These are phyloP conservation scores for Biscogniauxia mediterranea DNA, from an alignment of 2,329 filamentous ascomycete species.

Conservation along the genomic window DNA sequence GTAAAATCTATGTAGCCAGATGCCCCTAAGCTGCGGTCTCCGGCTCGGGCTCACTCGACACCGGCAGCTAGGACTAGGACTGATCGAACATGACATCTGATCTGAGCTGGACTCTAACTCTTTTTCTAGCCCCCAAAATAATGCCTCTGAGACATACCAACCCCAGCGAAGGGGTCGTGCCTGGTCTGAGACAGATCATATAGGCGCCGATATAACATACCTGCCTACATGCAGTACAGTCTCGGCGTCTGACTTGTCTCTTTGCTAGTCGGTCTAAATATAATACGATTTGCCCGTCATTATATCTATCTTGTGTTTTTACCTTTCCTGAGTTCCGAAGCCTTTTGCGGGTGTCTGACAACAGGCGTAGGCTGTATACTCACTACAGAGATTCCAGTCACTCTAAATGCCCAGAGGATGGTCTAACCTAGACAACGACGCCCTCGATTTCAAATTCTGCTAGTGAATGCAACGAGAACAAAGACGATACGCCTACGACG, in stretches of 20 bases:
- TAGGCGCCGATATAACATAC: not conserved
- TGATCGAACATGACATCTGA: not conserved
- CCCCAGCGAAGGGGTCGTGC: not conserved
- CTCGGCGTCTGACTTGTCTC: not conserved
- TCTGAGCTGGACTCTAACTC: not conserved
- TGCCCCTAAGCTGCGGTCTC: not conserved
- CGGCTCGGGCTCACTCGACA: not conserved
- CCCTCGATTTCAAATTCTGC: not conserved
- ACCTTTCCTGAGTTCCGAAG: not conserved
- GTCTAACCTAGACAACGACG: not conserved
- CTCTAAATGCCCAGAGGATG: not conserved
- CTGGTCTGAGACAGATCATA: not conserved
- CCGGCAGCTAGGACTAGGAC: not conserved
- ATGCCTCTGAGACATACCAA: not conserved
- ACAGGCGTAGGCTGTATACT: not conserved
- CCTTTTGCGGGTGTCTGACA: not conserved
- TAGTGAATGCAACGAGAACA: not conserved
- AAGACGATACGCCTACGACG: slow-evolving; percentile 7
- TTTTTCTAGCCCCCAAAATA: not conserved
- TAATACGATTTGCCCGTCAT: not conserved
- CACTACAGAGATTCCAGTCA: not conserved
- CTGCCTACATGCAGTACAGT: too few relatives aligned
- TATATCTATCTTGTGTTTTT: not conserved
- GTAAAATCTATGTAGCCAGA: not conserved
- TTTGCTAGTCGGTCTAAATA: not conserved